A percentile compares a stretch with the other conserved stretches of the same genome.
These are phyloP conservation scores for Poronia punctata DNA, from an alignment of 495 filamentous ascomycete genomes.

Conservation along the genomic window DNA sequence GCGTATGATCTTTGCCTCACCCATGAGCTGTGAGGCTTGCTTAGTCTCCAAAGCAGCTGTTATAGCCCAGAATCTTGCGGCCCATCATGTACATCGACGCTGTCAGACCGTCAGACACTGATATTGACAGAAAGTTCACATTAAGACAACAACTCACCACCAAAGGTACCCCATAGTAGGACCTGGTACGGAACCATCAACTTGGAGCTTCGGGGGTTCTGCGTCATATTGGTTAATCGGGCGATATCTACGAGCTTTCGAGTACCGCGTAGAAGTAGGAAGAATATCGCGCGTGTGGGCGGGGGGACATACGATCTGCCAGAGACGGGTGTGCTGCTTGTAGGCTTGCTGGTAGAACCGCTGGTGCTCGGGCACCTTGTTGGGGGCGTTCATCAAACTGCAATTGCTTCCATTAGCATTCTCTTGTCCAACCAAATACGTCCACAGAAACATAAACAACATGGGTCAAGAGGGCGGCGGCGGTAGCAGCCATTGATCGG, in stretches of 20 bases:
- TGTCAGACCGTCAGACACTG: conserved; percentile 50
- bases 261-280: too few relatives aligned
- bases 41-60: conserved; percentile 75
- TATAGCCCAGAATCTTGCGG: conserved; percentile 63
- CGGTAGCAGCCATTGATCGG: conserved; percentile 2
- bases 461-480: background rate
- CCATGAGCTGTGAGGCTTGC: background rate
- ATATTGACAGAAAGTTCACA: conserved; percentile 1
- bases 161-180: conserved; percentile 56
- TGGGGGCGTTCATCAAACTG: conserved; percentile 71
- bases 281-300: background rate
- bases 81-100: conserved; percentile 53
- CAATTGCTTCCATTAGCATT: conserved; percentile 5
- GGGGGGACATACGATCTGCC: conserved; percentile 68
- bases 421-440: conserved; percentile 1
- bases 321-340: conserved; percentile 62
- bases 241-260: too few relatives aligned
- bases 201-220: conserved; percentile 56
- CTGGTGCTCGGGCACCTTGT: conserved; percentile 82
- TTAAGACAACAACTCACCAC: conserved; percentile 27
- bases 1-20: conserved; percentile 4
- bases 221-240: conserved; percentile 27
- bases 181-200: conserved; percentile 70
- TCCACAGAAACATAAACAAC: background rate
- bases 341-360: conserved; percentile 74